Evolutionary conservation across 1,284 basidiomycete species (phyloP).

Genomic region (Lentinula novae-zelandiae): DNA sequence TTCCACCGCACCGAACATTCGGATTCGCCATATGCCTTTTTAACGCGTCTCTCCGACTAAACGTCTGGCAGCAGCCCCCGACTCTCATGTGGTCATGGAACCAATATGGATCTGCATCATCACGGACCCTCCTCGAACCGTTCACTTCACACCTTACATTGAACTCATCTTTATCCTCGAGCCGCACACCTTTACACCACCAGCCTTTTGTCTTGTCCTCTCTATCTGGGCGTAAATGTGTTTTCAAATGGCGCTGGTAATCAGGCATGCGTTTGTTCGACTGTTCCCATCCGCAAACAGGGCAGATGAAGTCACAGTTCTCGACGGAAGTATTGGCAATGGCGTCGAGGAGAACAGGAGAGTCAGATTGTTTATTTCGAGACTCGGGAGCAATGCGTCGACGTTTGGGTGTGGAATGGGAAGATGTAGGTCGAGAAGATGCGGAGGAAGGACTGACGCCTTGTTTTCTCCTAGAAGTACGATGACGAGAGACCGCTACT

Average conservation of each 20-base stretch:
- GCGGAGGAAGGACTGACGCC: slow-evolving; percentile 12
- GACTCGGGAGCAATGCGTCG: slow-evolving; percentile 28
- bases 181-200: slow-evolving; percentile 40
- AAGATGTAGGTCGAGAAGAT: slow-evolving; percentile 6
- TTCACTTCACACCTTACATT: not conserved
- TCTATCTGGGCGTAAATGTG: slow-evolving; percentile 36
- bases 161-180: slow-evolving; percentile 30
- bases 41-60: slow-evolving; percentile 54
- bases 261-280: slow-evolving; percentile 45
- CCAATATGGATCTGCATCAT: slow-evolving; percentile 25
- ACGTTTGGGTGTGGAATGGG: slow-evolving; percentile 22
- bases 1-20: slow-evolving; percentile 36
- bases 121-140: slow-evolving; percentile 17
- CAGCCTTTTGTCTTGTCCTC: slow-evolving; percentile 25
- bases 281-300: slow-evolving; percentile 30
- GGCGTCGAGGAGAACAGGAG: slow-evolving; percentile 17
- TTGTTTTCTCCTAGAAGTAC: not conserved
- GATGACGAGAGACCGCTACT: slow-evolving; percentile 11
- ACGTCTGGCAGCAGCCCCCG: slow-evolving; percentile 48
- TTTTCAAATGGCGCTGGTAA: slow-evolving; percentile 48
- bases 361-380: slow-evolving; percentile 35
- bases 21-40: slow-evolving; percentile 49
- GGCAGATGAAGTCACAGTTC: slow-evolving; percentile 26
- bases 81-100: slow-evolving; percentile 34
- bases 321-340: slow-evolving; percentile 12